Conservation (phyloP, 2,329 filamentous ascomycete genomes). For the Pseudogymnoascus sp. region DNA sequence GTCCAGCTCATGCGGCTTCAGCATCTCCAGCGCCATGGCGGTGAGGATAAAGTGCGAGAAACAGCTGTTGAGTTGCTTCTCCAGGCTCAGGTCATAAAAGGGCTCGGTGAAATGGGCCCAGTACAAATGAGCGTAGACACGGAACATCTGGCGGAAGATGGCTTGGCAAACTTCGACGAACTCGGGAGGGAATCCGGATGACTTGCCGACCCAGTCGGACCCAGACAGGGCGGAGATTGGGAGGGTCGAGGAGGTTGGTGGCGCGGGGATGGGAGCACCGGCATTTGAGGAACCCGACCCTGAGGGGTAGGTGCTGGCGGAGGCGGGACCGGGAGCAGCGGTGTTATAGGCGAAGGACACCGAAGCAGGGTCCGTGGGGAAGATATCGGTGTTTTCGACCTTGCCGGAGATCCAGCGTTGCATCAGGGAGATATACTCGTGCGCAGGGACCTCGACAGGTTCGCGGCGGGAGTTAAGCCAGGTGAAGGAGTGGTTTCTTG, state of each 20-base stretch:
- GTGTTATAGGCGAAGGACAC: constrained; percentile 61
- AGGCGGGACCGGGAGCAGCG: constrained; percentile 51
- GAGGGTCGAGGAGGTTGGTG: constrained; percentile 39
- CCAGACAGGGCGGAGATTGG: constrained; percentile 59
- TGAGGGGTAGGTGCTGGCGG: constrained; percentile 49
- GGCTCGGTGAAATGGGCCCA: constrained; percentile 88
- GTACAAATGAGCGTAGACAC: constrained; percentile 95
- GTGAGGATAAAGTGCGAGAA: constrained; percentile 81
- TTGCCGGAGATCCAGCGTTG: constrained; percentile 97
- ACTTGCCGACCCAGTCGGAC: constrained; percentile 78
- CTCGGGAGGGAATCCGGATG: constrained; percentile 84
- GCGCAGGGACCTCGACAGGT: constrained; percentile 85
- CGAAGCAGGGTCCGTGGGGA: constrained; percentile 75
- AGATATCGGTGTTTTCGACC: constrained; percentile 82
- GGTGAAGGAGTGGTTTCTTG: constrained; percentile 85
- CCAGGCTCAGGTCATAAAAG: constrained; percentile 75
- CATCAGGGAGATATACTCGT: constrained; percentile 90
- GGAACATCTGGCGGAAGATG: constrained; percentile 97
- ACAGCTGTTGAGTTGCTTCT: constrained; percentile 79
- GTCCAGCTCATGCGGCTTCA: constrained; percentile 84
- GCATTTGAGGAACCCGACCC: constrained; percentile 35
- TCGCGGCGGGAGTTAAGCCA: constrained; percentile 87
- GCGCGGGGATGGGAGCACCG: constrained; percentile 32
- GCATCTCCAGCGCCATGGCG: constrained; percentile 72
- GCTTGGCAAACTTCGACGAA: constrained; percentile 88